Evolutionary conservation across 2,329 filamentous ascomycete genomes (phyloP).

Genomic region (Fusarium tjaetaba): DNA sequence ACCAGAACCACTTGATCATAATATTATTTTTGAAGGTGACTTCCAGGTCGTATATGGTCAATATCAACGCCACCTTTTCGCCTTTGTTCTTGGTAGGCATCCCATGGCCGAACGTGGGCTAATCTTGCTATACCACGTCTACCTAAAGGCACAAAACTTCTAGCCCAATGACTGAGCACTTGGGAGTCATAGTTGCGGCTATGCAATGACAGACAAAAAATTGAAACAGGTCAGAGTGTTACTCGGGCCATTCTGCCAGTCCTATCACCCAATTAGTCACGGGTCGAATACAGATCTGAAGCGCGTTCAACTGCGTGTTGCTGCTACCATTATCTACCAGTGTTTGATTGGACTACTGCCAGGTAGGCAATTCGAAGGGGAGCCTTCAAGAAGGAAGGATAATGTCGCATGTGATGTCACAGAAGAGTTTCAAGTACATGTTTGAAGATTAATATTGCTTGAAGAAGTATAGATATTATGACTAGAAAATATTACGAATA

Average conservation of each 20-base stretch:
- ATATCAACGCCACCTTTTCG: background rate
- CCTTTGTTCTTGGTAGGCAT: background rate
- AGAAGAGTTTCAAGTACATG: rapidly evolving
- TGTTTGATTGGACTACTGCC: rapidly evolving
- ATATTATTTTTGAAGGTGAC: background rate
- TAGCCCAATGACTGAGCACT: rapidly evolving
- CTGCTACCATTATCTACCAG: too few relatives aligned
- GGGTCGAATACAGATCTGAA: background rate
- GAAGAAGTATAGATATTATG: background rate
- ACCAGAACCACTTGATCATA: rapidly evolving
- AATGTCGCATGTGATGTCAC: background rate
- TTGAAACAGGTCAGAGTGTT: rapidly evolving
- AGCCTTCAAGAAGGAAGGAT: too few relatives aligned
- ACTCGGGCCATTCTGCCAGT: rapidly evolving
- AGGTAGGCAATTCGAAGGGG: rapidly evolving
- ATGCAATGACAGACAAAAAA: rapidly evolving
- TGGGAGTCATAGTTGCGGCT: rapidly evolving
- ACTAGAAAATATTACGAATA: constrained; percentile 27
- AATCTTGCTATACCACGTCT: rapidly evolving
- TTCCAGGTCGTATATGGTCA: rapidly evolving
- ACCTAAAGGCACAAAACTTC: rapidly evolving
- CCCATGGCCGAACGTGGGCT: background rate
- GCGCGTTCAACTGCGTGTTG: background rate
- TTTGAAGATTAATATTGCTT: rapidly evolving
- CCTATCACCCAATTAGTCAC: background rate